A percentile compares a stretch with the other conserved stretches of the same genome.
Conservation (phyloP, 2,329 filamentous ascomycete genomes). For the Dissoconium aciculare region DNA sequence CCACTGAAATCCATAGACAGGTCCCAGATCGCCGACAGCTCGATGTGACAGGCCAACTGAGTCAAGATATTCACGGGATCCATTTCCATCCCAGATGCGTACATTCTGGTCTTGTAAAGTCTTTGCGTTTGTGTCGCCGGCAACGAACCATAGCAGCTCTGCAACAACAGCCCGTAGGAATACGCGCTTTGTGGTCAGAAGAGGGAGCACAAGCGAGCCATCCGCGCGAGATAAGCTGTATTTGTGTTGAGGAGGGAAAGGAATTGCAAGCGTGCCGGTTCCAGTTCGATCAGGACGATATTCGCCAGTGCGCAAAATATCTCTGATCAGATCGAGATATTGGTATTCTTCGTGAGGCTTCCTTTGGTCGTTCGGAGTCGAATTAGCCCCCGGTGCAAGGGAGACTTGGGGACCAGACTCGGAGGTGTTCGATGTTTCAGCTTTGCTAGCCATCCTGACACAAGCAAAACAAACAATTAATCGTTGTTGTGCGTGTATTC, state of each 20-base stretch:
- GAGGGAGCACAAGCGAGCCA: constrained; percentile 58
- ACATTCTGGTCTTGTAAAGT: constrained; percentile 65
- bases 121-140: constrained; percentile 64
- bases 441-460: constrained; percentile 9
- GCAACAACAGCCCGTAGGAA: constrained; percentile 79
- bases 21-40: constrained; percentile 76
- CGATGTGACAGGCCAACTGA: constrained; percentile 66
- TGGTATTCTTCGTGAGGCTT: constrained; percentile 70
- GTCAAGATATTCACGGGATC: constrained; percentile 79
- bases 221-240: constrained; percentile 58
- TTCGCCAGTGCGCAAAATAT: constrained; percentile 72
- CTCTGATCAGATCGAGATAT: constrained; percentile 76
- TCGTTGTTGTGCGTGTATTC: no score
- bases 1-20: constrained; percentile 98
- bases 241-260: constrained; percentile 72
- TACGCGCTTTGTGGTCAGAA: constrained; percentile 94
- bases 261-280: constrained; percentile 80
- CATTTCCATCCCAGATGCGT: constrained; percentile 98
- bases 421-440: no score
- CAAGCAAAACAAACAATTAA: no score
- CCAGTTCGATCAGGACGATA: constrained; percentile 86
- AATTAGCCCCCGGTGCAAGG: no score
- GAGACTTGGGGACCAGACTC: no score
- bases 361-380: constrained; percentile 15
- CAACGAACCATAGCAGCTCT: constrained; percentile 92